Conservation (phyloP, 2,329 filamentous ascomycete species). For the Dactylellina sp. region DNA sequence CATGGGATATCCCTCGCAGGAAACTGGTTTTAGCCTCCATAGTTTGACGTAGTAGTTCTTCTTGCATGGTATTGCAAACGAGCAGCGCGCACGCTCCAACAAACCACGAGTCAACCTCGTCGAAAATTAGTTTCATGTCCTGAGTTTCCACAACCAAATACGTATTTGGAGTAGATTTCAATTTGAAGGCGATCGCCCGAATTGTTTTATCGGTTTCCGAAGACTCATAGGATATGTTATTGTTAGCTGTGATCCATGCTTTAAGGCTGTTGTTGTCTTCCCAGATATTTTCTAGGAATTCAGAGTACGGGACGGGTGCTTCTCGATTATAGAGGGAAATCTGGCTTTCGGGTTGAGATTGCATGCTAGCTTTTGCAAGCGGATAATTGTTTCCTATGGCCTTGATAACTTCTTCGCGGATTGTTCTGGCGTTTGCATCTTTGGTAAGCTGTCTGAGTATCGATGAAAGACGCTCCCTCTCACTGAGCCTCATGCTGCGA, state of each 20-base stretch:
- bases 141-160: constrained; percentile 64
- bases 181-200: constrained; percentile 64
- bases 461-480: constrained; percentile 58
- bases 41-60: constrained; percentile 64
- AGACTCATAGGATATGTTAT: constrained; percentile 61
- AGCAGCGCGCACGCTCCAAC: constrained; percentile 64
- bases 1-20: constrained; percentile 66
- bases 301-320: constrained; percentile 59
- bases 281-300: constrained; percentile 65
- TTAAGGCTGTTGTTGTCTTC: constrained; percentile 65
- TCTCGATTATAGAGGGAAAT: constrained; percentile 61
- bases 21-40: constrained; percentile 66
- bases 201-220: constrained; percentile 61
- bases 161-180: constrained; percentile 61
- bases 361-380: constrained; percentile 61
- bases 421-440: constrained; percentile 58
- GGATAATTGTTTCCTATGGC: constrained; percentile 63
- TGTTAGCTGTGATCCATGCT: constrained; percentile 63
- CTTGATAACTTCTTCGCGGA: constrained; percentile 61
- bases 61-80: constrained; percentile 64
- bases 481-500: constrained; percentile 41
- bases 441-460: constrained; percentile 63
- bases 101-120: constrained; percentile 67
- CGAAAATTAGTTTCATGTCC: constrained; percentile 65
- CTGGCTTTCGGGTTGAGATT: constrained; percentile 58